phyloP scores from a whole-genome alignment of 2,329 filamentous ascomycete genomes.

The Scedosporium boydii region DNA sequence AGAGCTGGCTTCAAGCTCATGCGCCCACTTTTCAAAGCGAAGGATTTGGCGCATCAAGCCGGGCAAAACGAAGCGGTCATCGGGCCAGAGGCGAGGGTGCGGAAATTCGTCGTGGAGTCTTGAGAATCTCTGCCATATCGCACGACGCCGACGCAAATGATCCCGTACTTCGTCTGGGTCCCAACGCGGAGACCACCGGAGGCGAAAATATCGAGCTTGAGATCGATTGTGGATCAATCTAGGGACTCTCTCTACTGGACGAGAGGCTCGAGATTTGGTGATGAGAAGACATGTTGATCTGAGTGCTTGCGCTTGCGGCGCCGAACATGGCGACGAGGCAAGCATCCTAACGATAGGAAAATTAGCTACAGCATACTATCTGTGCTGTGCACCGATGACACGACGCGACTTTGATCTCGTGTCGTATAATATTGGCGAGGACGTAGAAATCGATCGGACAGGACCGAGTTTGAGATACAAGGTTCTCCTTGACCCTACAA shows the following conservation, averaged over 20 bases:
- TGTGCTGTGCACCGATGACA: not conserved
- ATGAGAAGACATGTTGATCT: not conserved
- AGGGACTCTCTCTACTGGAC: not conserved
- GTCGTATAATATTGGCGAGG: not conserved
- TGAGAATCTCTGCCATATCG: not conserved
- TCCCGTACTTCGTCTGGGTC: not conserved
- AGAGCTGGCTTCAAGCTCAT: not conserved
- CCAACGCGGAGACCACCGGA: conserved; percentile 1
- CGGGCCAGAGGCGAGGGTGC: not conserved
- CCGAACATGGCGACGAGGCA: not conserved
- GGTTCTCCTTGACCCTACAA: too few species aligned
- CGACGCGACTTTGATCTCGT: not conserved
- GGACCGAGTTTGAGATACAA: not conserved
- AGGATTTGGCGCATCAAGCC: not conserved
- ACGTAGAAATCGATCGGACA: not conserved
- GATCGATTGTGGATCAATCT: not conserved
- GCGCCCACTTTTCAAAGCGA: not conserved
- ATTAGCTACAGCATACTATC: conserved; percentile 2
- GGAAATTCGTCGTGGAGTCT: not conserved
- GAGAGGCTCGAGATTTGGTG: not conserved
- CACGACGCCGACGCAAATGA: not conserved
- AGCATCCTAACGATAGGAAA: conserved; percentile 2
- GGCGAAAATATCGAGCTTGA: not conserved
- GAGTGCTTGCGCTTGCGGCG: not conserved
- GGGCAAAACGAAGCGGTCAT: not conserved